A percentile compares a stretch with the other conserved stretches of the same genome.
Evolutionary conservation across 129 eudicot genomes (phyloP).

Genomic region (Logfia minima): DNA sequence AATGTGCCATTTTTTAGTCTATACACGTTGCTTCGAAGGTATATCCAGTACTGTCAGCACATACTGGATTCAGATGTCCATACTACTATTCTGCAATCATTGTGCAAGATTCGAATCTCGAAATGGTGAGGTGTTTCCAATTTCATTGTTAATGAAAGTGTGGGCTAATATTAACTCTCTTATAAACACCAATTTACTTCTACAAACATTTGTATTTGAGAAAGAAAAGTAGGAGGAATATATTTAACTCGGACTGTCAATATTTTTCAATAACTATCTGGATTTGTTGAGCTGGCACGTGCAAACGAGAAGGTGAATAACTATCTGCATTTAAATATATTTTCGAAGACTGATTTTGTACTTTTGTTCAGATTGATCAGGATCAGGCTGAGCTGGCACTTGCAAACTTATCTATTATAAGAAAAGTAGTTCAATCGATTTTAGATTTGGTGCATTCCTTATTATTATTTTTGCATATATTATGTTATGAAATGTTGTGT

Average conservation of each 20-base stretch:
- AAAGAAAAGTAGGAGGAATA: not conserved
- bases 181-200: not conserved
- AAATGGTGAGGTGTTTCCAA: constrained; percentile 50
- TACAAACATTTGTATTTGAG: not conserved
- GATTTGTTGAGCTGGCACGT: no score
- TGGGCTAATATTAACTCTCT: not conserved
- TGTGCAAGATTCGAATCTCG: constrained; percentile 68
- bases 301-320: no score
- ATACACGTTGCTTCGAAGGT: constrained; percentile 86
- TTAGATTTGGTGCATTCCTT: constrained; percentile 66
- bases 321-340: no score
- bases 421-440: constrained; percentile 79
- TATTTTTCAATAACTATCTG: not conserved
- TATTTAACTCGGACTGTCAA: not conserved
- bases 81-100: constrained; percentile 51
- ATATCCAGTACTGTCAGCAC: constrained; percentile 25
- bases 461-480: not conserved
- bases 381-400: constrained; percentile 86
- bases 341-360: not conserved
- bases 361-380: constrained; percentile 58
- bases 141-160: not conserved
- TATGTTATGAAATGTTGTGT: not conserved
- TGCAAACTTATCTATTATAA: constrained; percentile 69
- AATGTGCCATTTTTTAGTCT: constrained; percentile 51
- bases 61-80: no score